Base-by-base conservation (phyloP, 1,284 basidiomycete genomes). In the Coniferiporia weirii region DNA sequence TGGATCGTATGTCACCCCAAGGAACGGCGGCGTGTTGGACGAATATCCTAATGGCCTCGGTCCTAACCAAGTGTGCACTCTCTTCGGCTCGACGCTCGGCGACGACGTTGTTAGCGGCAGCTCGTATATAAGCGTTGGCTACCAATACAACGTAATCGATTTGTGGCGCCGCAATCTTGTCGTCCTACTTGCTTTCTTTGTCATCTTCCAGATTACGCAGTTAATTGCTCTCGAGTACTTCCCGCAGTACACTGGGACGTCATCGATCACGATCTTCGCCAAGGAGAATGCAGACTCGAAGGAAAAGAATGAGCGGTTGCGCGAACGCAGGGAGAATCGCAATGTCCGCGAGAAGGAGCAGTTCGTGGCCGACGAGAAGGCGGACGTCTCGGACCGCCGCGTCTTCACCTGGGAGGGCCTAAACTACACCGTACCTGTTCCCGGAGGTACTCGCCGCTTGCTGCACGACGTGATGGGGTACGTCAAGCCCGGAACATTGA, bases 391-490 rank as follows among this genome's bases (percentile, higher is more conserved):
- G 36, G 72, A 81, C 61, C 73, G 77, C 54, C 81, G 76, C 64
- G 76, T 82, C 0, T 85, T 90, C 66, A 86, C 87, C 0, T 90
- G 87, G 87, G 83, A 88, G 67, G 71, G 73, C 12, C 70, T 90
- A 61, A 86, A 85, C 67, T 93, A 92, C 66, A 77, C 83, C 65
- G 87, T 94, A 27, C 86, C 85, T 6, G 82, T 89, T 34, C 81
- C 87, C 45, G 85, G 82, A 22, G 87, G 93, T 48, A 76, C 77
- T 3, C 80, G 79, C 17, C 79, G 87, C 54, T 78, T 96, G 43
- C 78, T 96, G 52, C 85, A 95, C 68, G 84, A 93, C 66, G 87
- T 96, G n/a, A 84, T 81, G 66, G 94, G 94, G 0, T 96, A 87
- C 72, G 91, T 95, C 60, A 88, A 87, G 65, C 92, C 92, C n/a